phyloP scores from a whole-genome alignment of 768 basidiomycete genomes.

The Leucosporidium creatinivorum region DNA sequence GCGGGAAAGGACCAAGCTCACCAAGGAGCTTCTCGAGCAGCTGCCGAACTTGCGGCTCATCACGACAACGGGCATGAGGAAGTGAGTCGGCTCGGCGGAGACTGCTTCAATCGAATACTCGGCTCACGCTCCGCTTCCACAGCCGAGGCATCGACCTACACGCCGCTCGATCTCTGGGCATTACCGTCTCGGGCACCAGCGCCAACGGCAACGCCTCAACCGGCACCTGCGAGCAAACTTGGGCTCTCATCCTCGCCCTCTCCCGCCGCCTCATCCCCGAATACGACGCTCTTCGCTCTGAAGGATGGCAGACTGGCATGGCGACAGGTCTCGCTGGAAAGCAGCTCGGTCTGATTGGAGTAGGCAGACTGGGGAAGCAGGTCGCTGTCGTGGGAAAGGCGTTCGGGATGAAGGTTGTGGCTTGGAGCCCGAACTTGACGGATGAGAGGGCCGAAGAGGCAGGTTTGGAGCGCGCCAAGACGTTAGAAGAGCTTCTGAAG shows the following conservation, averaged over 20 bases:
- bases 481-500: slow-evolving; percentile 53
- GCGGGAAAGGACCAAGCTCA: slow-evolving; percentile 60
- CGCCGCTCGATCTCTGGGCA: slow-evolving; percentile 49
- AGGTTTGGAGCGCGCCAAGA: slow-evolving; percentile 49
- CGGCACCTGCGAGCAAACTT: slow-evolving; percentile 57
- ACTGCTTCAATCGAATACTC: no score
- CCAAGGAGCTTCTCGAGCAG: slow-evolving; percentile 48
- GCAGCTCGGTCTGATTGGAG: slow-evolving; percentile 57
- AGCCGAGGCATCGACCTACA: slow-evolving; percentile 46
- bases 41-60: slow-evolving; percentile 58
- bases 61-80: slow-evolving; percentile 53
- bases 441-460: slow-evolving; percentile 52
- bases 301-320: slow-evolving; percentile 54
- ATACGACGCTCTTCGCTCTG: slow-evolving; percentile 48
- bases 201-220: slow-evolving; percentile 40
- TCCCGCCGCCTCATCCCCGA: slow-evolving; percentile 51
- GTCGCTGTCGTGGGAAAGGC: slow-evolving; percentile 54
- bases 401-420: slow-evolving; percentile 56
- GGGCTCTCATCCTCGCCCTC: slow-evolving; percentile 56
- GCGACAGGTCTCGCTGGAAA: slow-evolving; percentile 51
- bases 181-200: slow-evolving; percentile 52
- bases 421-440: slow-evolving; percentile 61
- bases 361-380: slow-evolving; percentile 53
- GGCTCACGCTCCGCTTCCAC: background rate
- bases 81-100: slow-evolving; percentile 40